Evolutionary conservation across 371 early-diverging fungal genomes (phyloP).

Genomic region (Parasitella parasitica): DNA sequence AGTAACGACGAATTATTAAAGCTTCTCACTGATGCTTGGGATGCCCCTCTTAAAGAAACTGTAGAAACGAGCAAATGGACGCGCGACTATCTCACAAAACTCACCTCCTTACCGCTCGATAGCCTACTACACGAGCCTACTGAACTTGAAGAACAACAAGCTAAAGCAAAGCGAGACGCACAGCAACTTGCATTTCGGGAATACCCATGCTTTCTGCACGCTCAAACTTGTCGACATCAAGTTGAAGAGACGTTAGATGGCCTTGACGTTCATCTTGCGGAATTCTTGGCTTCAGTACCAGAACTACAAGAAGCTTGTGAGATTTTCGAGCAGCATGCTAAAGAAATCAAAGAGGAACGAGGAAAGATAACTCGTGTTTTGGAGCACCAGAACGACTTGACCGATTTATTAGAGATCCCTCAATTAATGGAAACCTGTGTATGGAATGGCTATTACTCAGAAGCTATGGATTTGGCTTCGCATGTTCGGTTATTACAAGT

Average conservation of each 20-base stretch:
- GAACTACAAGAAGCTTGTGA: slow-evolving; percentile 52
- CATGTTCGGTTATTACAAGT: slow-evolving; percentile 67
- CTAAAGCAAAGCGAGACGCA: slow-evolving; percentile 61
- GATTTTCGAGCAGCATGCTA: slow-evolving; percentile 36
- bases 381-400: slow-evolving; percentile 59
- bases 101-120: slow-evolving; percentile 61
- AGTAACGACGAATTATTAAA: slow-evolving; percentile 29
- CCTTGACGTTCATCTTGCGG: slow-evolving; percentile 50
- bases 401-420: slow-evolving; percentile 77
- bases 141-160: slow-evolving; percentile 53
- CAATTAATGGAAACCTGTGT: slow-evolving; percentile 83
- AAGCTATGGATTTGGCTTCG: slow-evolving; percentile 80
- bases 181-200: slow-evolving; percentile 70
- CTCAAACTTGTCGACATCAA: slow-evolving; percentile 60
- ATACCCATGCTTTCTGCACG: slow-evolving; percentile 68
- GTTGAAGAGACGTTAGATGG: slow-evolving; percentile 56
- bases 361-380: slow-evolving; percentile 54
- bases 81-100: slow-evolving; percentile 62
- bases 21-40: slow-evolving; percentile 26
- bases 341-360: slow-evolving; percentile 44
- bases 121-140: slow-evolving; percentile 56
- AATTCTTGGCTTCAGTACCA: slow-evolving; percentile 50
- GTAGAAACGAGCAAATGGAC: slow-evolving; percentile 44
- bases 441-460: slow-evolving; percentile 79
- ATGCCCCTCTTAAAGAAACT: slow-evolving; percentile 6